Base-by-base conservation (phyloP, 208 protist genomes). In the Wallacemonas collosoma region DNA sequence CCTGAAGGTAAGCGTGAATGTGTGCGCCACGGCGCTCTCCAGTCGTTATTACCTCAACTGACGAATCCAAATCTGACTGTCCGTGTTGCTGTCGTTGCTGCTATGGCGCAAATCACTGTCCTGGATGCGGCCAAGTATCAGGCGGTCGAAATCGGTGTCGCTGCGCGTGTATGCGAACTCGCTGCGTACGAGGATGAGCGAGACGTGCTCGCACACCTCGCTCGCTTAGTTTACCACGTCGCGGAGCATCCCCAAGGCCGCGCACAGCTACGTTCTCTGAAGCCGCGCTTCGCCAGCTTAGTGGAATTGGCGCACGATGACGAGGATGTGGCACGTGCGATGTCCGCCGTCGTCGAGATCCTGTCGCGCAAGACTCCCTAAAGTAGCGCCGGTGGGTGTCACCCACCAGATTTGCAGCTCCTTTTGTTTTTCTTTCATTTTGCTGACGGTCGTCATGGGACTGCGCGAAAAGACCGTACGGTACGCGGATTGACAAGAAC, bases 91-190 rank as follows among this genome's bases (percentile, higher is more conserved):
- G 80, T 92, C 11, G 84, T 79, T 14, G 77, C 73, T 7, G 88
- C 91, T 4, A 69, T 88, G 15, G 91, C 89, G 51, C 89, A 94
- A 63, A 80, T 94, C 51, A 91, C 89, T 1, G 81, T 96, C 54
- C 77, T 89, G 65, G 91, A 94, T 68, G 69, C 79, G 5, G 89
- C 86, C 38, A 93, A 93, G 73, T 70, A 83, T 12, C 87, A 94
- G 72, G 85, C 88, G 36, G 78, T 90, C 17, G 84, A 93, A 57
- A 43, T 79, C 12, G 68, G 76, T 11, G 51, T 90, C 6, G 68
- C 85, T 0, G 58, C 48, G 15, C 43, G 72, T 11, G 68, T 93
- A 5, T 69, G 80, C 38, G 51, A 58, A 2, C 75, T 89, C 38
- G 70, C 94, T 2, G 71, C 48, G 15, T 26, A 70, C 8, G 89